Evolutionary conservation across 306 rosid species (phyloP).

Genomic region (Quercus alba): DNA sequence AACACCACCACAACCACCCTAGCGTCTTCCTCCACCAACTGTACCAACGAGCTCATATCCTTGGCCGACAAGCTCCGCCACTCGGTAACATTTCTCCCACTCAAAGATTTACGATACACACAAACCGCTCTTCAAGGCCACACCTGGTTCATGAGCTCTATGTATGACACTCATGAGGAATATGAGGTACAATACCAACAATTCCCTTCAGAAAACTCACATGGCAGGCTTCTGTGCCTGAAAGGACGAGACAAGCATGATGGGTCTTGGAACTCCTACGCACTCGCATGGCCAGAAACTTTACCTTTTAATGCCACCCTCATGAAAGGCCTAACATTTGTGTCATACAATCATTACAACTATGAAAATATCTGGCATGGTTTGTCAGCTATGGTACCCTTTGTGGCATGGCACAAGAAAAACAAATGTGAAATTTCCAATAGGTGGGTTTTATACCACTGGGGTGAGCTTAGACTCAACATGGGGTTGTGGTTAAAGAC

Average conservation of each 20-base stretch:
- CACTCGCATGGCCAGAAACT: slow-evolving; percentile 56
- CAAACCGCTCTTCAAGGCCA: slow-evolving; percentile 44
- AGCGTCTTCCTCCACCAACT: neutral
- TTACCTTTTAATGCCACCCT: slow-evolving; percentile 51
- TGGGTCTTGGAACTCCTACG: slow-evolving; percentile 69
- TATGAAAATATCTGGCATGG: slow-evolving; percentile 71
- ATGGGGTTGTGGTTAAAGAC: slow-evolving; percentile 44
- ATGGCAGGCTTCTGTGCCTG: slow-evolving; percentile 46
- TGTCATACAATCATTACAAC: slow-evolving; percentile 66
- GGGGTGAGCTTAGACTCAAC: slow-evolving; percentile 60
- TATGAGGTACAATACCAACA: slow-evolving; percentile 66
- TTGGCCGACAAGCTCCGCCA: slow-evolving; percentile 34
- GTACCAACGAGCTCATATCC: neutral
- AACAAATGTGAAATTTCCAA: slow-evolving; percentile 29
- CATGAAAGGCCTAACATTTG: slow-evolving; percentile 51
- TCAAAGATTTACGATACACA: slow-evolving; percentile 54
- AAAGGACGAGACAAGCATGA: slow-evolving; percentile 56
- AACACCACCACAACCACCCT: neutral
- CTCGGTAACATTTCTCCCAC: slow-evolving; percentile 62
- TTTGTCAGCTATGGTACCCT: slow-evolving; percentile 49
- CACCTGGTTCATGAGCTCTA: slow-evolving; percentile 81
- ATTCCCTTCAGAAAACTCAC: slow-evolving; percentile 54
- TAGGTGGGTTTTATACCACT: slow-evolving; percentile 59
- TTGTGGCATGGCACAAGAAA: slow-evolving; percentile 59
- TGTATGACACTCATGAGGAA: slow-evolving; percentile 44